These are phyloP conservation scores for Hypomyces rosellus DNA, from an alignment of 2,329 filamentous ascomycete species.

Conservation along the genomic window DNA sequence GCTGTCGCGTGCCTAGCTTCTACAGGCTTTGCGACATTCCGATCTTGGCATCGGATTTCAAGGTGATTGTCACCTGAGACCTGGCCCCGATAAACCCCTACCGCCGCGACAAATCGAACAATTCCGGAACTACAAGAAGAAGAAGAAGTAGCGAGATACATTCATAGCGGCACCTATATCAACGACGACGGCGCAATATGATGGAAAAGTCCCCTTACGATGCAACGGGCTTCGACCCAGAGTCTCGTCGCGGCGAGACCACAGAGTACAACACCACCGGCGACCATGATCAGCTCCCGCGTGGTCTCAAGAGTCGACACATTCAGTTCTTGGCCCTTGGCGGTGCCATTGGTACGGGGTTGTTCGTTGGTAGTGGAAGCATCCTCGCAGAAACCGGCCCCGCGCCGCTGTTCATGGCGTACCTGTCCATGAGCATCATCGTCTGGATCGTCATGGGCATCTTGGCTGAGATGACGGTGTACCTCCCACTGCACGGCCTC, in stretches of 20 bases:
- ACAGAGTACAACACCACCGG: constrained; percentile 31
- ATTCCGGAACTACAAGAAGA: too few species aligned
- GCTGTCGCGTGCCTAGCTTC: too few species aligned
- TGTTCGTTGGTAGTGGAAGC: constrained; percentile 56
- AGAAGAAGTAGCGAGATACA: too few species aligned
- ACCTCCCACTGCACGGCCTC: constrained; percentile 49
- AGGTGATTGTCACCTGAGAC: too few species aligned
- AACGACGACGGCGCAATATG: not conserved
- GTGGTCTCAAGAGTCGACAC: constrained; percentile 53
- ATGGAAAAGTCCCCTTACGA: not conserved
- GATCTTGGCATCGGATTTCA: too few species aligned
- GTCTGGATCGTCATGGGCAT: constrained; percentile 51
- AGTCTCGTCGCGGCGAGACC: not conserved
- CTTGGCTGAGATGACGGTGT: constrained; percentile 50
- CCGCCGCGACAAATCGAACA: too few species aligned
- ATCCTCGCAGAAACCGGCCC: constrained; percentile 53
- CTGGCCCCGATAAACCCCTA: too few species aligned
- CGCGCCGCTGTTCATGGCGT: constrained; percentile 64
- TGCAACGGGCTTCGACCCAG: not conserved
- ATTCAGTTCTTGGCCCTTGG: constrained; percentile 54
- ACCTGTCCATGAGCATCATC: constrained; percentile 49
- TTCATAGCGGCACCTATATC: too few species aligned
- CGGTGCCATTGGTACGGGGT: constrained; percentile 56
- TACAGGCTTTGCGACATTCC: too few species aligned
- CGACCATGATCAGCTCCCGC: constrained; percentile 41